phyloP scores from a whole-genome alignment of 805 yeast genomes.

The Starmerella gropengiesseri region DNA sequence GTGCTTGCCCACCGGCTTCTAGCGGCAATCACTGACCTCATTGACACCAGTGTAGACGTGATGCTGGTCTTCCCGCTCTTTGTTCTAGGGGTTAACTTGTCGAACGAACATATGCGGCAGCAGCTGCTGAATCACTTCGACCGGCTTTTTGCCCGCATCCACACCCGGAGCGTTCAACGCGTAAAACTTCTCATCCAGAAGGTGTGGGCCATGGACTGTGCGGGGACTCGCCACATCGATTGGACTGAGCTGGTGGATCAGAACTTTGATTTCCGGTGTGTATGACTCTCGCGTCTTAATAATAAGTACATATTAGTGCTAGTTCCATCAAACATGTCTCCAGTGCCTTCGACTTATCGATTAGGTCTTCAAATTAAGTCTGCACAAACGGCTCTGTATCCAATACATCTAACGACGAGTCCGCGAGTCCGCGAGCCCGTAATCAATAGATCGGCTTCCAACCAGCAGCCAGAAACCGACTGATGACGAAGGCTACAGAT shows the following conservation, averaged over 20 bases:
- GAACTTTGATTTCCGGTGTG: conserved; percentile 75
- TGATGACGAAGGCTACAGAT: conserved; percentile 23
- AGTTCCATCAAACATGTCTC: no score
- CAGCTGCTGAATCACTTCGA: conserved; percentile 44
- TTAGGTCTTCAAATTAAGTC: no score
- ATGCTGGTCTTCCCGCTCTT: conserved; percentile 67
- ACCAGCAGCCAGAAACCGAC: conserved; percentile 25
- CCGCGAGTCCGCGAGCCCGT: no score
- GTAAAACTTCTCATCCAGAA: conserved; percentile 33
- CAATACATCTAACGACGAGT: no score
- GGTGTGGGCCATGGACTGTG: conserved; percentile 35
- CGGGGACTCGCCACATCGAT: conserved; percentile 54
- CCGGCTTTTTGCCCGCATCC: conserved; percentile 49
- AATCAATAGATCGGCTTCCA: conserved; percentile 22
- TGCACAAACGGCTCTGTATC: no score
- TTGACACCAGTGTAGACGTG: conserved; percentile 60
- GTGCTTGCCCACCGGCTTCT: conserved; percentile 44
- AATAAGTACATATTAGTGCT: no score
- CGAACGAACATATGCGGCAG: conserved; percentile 41
- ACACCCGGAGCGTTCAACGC: conserved; percentile 51
- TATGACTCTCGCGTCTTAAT: no score
- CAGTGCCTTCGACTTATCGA: no score
- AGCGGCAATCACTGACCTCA: conserved; percentile 47
- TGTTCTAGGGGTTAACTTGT: conserved; percentile 62
- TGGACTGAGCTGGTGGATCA: conserved; percentile 59